These are phyloP conservation scores for Tricholoma bakamatsutake DNA, from an alignment of 768 basidiomycete genomes.

Conservation along the genomic window DNA sequence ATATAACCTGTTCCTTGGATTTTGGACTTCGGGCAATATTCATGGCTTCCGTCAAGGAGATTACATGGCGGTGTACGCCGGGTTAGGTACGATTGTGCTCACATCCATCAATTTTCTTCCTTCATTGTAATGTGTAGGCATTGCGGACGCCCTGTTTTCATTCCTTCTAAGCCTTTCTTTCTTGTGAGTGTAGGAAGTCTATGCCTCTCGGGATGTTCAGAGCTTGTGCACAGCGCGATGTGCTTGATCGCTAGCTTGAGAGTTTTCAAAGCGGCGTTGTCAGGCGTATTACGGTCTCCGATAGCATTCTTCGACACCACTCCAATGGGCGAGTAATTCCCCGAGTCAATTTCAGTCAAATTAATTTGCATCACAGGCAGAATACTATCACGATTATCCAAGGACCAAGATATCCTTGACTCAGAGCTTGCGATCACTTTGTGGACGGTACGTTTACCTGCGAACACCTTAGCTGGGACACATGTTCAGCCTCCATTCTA, in stretches of 20 bases:
- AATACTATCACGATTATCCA: conserved; percentile 51
- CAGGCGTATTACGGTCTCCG: conserved; percentile 52
- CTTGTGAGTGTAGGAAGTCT: conserved; percentile 32
- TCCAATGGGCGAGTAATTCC: conserved; percentile 42
- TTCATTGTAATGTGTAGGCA: conserved; percentile 25
- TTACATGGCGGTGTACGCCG: conserved; percentile 62
- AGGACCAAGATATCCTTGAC: conserved; percentile 58
- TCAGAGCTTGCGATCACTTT: conserved; percentile 39
- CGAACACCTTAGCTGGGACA: no score
- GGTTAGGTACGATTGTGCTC: conserved; percentile 27
- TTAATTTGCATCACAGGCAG: conserved; percentile 33
- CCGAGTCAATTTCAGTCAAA: background rate
- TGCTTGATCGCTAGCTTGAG: conserved; percentile 36
- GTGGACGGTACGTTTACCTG: conserved; percentile 32
- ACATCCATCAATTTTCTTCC: background rate
- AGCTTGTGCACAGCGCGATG: conserved; percentile 11
- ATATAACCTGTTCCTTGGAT: conserved; percentile 64
- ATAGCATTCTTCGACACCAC: conserved; percentile 70
- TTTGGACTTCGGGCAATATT: conserved; percentile 58
- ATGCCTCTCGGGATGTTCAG: background rate
- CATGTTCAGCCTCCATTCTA: conserved; percentile 12
- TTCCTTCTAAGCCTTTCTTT: conserved; percentile 46
- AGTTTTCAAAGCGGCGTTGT: conserved; percentile 52
- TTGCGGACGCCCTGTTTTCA: conserved; percentile 42
- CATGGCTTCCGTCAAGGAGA: conserved; percentile 48